Percentiles rank a stretch among this genome's conserved stretches.
Evolutionary conservation across 2,329 filamentous ascomycete species (phyloP).

Genomic region (Zarea fungicola): DNA sequence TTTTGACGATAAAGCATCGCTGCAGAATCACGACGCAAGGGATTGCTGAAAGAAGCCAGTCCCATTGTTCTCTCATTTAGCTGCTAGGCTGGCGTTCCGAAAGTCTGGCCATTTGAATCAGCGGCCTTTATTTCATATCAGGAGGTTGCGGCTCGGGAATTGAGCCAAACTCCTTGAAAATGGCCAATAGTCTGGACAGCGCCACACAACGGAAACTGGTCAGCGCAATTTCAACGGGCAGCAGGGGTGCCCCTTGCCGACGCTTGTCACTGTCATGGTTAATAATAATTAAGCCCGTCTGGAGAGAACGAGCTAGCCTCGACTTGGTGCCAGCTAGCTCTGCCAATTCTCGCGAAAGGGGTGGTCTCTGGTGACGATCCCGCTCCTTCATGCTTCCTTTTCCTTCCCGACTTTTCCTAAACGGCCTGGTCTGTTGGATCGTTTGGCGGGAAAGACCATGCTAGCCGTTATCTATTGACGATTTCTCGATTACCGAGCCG

Average conservation of each 20-base stretch:
- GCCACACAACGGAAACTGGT: background rate
- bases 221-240: conserved; percentile 1
- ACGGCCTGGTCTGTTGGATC: background rate
- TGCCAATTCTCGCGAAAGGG: conserved; percentile 3
- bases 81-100: background rate
- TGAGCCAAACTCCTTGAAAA: background rate
- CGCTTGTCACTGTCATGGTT: too few relatives aligned
- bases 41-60: too few relatives aligned
- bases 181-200: background rate
- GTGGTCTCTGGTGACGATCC: background rate
- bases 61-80: too few relatives aligned
- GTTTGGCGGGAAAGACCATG: background rate
- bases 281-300: too few relatives aligned
- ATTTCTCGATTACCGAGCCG: conserved; percentile 3
- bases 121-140: background rate
- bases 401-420: background rate
- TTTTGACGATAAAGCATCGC: too few relatives aligned
- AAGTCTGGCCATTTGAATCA: background rate
- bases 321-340: too few relatives aligned
- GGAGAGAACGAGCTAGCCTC: background rate
- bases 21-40: too few relatives aligned
- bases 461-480: background rate
- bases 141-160: background rate
- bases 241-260: background rate
- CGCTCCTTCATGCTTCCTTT: background rate